Conservation (phyloP, 169 alveolate species). For the Toxoplasma gondii region DNA sequence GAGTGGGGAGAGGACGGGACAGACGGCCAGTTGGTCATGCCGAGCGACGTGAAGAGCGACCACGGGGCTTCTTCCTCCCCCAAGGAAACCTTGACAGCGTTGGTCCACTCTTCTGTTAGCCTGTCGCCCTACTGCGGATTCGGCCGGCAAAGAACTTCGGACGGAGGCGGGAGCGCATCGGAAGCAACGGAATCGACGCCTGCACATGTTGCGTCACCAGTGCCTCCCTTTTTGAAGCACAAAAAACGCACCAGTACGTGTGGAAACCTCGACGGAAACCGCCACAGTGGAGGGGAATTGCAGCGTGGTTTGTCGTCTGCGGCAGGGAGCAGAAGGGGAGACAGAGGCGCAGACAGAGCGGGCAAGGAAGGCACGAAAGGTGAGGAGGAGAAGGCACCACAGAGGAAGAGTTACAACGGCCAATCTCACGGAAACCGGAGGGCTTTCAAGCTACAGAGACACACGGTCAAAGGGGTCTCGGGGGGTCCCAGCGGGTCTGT, state of each 20-base stretch:
- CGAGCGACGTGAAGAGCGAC: too few relatives aligned
- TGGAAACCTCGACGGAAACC: background rate
- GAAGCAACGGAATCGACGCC: too few relatives aligned
- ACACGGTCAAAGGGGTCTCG: background rate
- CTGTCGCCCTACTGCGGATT: too few relatives aligned
- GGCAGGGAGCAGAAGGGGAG: background rate
- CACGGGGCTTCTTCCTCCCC: too few relatives aligned
- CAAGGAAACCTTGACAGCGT: too few relatives aligned
- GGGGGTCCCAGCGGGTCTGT: background rate
- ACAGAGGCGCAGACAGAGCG: background rate
- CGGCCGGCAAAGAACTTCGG: too few relatives aligned
- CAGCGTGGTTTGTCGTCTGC: background rate
- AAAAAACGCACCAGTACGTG: background rate
- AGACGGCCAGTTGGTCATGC: too few relatives aligned
- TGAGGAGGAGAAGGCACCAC: background rate
- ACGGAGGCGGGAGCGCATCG: too few relatives aligned
- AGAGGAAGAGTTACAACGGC: background rate
- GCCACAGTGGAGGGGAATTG: background rate
- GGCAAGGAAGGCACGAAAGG: background rate
- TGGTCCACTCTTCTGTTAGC: too few relatives aligned
- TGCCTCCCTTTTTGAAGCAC: too few relatives aligned
- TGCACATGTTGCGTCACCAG: too few relatives aligned
- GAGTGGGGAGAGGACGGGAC: too few relatives aligned
- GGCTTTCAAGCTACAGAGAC: slow-evolving; percentile 18
- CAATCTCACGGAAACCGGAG: background rate